A percentile compares a stretch with the other conserved stretches of the same genome.
phyloP scores from a whole-genome alignment of 2,329 filamentous ascomycete genomes.

The Periconia sp. region DNA sequence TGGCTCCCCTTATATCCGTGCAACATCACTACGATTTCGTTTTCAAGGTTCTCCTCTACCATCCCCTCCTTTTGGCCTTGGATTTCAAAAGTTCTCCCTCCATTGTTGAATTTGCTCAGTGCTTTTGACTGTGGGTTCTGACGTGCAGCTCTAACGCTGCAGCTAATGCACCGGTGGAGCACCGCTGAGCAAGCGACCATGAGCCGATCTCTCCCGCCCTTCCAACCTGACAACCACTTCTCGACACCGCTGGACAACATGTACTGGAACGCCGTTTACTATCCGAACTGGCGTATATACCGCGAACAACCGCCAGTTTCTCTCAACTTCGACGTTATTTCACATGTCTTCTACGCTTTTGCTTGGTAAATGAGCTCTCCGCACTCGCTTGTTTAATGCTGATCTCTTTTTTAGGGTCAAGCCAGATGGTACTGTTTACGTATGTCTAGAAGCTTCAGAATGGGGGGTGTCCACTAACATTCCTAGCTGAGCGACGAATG shows the following conservation, averaged over 20 bases:
- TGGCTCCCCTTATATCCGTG: conserved; percentile 9
- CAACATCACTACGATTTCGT: conserved; percentile 7
- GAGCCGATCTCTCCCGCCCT: conserved; percentile 32
- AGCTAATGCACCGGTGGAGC: conserved; percentile 33
- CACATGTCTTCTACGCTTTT: conserved; percentile 84
- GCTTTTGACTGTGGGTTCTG: conserved; percentile 11
- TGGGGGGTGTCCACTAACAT: conserved; percentile 21
- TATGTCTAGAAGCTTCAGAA: conserved; percentile 56
- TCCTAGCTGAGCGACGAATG: conserved; percentile 77
- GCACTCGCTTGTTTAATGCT: conserved; percentile 19
- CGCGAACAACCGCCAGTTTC: conserved; percentile 74
- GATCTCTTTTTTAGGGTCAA: conserved; percentile 61
- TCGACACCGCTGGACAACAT: conserved; percentile 40
- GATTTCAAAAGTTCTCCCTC: not conserved
- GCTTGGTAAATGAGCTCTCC: conserved; percentile 57
- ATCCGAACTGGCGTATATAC: conserved; percentile 80
- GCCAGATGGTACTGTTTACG: conserved; percentile 75
- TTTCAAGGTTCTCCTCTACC: not conserved
- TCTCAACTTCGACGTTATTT: conserved; percentile 77
- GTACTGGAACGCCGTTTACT: conserved; percentile 77
- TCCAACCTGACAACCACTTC: conserved; percentile 33
- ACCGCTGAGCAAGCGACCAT: conserved; percentile 32
- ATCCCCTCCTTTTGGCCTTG: conserved; percentile 3
- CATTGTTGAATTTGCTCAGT: not conserved
- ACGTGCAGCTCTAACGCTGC: conserved; percentile 36